Conservation (phyloP, 805 yeast genomes). For the Phaffomyces antillensis region DNA sequence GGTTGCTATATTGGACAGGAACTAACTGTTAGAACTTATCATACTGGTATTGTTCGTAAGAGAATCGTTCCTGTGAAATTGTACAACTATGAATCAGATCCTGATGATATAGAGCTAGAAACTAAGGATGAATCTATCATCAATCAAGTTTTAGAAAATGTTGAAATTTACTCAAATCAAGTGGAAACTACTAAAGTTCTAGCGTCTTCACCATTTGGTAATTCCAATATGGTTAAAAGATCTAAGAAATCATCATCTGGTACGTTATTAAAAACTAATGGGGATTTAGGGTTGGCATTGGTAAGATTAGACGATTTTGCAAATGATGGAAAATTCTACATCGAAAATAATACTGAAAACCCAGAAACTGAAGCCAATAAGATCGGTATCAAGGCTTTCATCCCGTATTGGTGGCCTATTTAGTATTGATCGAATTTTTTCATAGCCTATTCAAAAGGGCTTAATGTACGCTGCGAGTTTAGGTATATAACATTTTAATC, state of each 20-base stretch:
- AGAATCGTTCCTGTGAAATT: constrained; percentile 66
- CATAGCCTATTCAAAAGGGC: too few species aligned
- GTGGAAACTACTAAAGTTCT: constrained; percentile 9
- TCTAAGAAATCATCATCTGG: constrained; percentile 42
- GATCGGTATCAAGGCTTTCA: constrained; percentile 43
- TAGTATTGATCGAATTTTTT: too few species aligned
- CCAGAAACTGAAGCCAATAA: constrained; percentile 1
- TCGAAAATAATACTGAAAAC: constrained; percentile 20
- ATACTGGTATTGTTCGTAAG: constrained; percentile 77
- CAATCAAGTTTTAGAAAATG: constrained; percentile 7
- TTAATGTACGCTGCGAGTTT: too few species aligned
- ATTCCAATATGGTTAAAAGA: constrained; percentile 4
- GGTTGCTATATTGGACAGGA: constrained; percentile 99
- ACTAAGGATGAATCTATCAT: constrained; percentile 8
- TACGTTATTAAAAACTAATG: constrained; percentile 45
- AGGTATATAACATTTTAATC: too few species aligned
- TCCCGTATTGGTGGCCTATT: constrained; percentile 75
- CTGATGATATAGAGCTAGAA: constrained; percentile 10
- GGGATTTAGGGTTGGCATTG: constrained; percentile 60
- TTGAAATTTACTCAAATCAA: constrained; percentile 18
- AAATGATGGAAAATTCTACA: constrained; percentile 25
- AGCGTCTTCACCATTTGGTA: constrained; percentile 36
- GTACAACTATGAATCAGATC: constrained; percentile 13
- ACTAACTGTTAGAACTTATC: constrained; percentile 79
- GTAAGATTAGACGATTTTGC: constrained; percentile 41